Base-by-base conservation (phyloP, 345 rosid genomes). In the Eucalyptus viminalis region DNA sequence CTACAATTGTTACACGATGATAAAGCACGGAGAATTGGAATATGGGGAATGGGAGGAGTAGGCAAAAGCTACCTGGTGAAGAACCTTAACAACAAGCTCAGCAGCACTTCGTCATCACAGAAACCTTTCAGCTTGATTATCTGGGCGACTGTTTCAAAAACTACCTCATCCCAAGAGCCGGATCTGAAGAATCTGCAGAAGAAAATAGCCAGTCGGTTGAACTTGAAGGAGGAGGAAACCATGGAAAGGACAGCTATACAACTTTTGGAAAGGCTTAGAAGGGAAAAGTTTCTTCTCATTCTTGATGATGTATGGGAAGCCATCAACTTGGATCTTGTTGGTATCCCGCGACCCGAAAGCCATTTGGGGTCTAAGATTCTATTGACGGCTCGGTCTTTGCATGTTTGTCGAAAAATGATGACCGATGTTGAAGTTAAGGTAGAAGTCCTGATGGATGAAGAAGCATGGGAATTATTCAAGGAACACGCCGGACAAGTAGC, bases 41-140 rank as follows among this genome's bases (percentile, higher is more conserved):
- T 93, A 2, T 90, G 91, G 91, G 92, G 93, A 1, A 89, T 92
- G 89, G 92, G 92, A 13, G 92, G 93, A 45, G 92, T 92, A 34
- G 93, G 93, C 22, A 92, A 91, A 44, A 92, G 92, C 25, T 91
- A 92, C 6, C 88, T 93, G 45, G 91, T 89, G 14, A 89, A 80
- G 65, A 89, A 90, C 81, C 87, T 92, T 81, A 92, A 92, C 89
- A 93, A 92, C 53, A 25, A 56, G 65, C 91, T 92, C 15, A 44
- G 76, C 69, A n/a, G 17, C 24, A 24, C 67, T 44, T 53, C 24
- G 14, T 60, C 17, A 3, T 67, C 80, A 31, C 22, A 7, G 80
- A 11, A 31, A 16, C 80, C 80, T 67, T 49, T 51, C 49, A 47
- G 40, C 19, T 76, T 22, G 67, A 89, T 92, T 21, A 88, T 92